Base-by-base conservation (phyloP, 2,329 filamentous ascomycete genomes). In the Lizonia empirigonia region DNA sequence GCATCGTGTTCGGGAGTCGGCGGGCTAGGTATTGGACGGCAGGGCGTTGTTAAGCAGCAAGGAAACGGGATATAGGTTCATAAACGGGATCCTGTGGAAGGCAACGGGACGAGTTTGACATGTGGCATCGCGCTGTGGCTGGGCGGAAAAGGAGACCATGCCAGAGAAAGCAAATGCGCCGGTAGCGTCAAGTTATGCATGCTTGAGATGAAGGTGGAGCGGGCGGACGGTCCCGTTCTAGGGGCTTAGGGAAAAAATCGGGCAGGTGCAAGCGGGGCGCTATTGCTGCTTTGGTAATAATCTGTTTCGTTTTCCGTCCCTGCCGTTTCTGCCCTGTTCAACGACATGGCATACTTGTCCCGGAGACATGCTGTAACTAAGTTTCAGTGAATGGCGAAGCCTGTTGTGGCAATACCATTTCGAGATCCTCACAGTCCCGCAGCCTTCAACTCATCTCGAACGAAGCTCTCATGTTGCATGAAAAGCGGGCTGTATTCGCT, bases 61-160 rank as follows among this genome's bases (percentile, higher is more conserved):
- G 33, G 49, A 37, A 16, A 47, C 27, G 22, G 49, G 49, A 37
- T 52, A 52, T 19, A 52, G 37, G 30, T 52, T 52, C 49, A 52
- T 46, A 24, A 23, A 40, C 23, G 15, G 10, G n/a, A 24, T 6
- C 24, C 27, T 22, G 34, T 23, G 35, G 3, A 18, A 16, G 5
- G 9, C 15, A n/a, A 7, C 7, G 19, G 15, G 37, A 32, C 29
- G 30, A 46, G 32, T 29, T 38, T 37, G 49, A 26, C 37, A 41
- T 33, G 35, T 33, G 44, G 15, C 37, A 41, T 22, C 33, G n/a
- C 29, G 27, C 35, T 51, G 48, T 41, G 48, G 48, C 48, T 32
- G 35, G 19, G 35, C 35, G 44, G 6, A 29, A 47, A 47, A 47
- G 44, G 44, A 47, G 48, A 30, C n/a, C 8, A 20, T 35, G 18